Percentiles rank a stretch among this genome's conserved stretches.
Conservation (phyloP, 345 rosid genomes). For the Aquilaria sinensis region DNA sequence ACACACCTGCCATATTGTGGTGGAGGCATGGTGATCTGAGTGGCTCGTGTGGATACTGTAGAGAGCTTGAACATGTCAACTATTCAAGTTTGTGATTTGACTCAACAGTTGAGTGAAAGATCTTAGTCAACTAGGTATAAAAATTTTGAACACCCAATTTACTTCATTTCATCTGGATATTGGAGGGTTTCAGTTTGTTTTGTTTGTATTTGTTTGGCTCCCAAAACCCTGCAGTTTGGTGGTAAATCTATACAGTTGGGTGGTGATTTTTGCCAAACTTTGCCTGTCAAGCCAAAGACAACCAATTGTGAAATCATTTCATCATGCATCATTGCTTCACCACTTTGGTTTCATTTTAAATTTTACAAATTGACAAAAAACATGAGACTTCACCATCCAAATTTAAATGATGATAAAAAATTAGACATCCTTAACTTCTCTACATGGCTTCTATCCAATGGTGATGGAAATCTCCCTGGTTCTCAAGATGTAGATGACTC, state of each 20-base stretch:
- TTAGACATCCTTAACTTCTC: not conserved
- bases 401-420: not conserved
- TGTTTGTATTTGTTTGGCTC: too few species aligned
- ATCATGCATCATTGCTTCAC: not conserved
- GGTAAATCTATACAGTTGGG: not conserved
- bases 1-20: too few species aligned
- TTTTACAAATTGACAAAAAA: not conserved
- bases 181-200: too few species aligned
- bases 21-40: too few species aligned
- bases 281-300: not conserved
- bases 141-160: too few species aligned
- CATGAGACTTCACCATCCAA: not conserved
- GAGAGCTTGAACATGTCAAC: too few species aligned
- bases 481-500: too few species aligned
- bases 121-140: too few species aligned
- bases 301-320: not conserved
- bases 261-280: not conserved
- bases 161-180: too few species aligned
- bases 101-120: too few species aligned
- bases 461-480: not conserved
- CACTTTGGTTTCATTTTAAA: not conserved
- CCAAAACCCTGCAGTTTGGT: not conserved
- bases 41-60: too few species aligned
- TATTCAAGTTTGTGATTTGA: too few species aligned
- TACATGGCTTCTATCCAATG: not conserved